Base-by-base conservation (phyloP, 75 land plant species). In the Pinus taeda region DNA sequence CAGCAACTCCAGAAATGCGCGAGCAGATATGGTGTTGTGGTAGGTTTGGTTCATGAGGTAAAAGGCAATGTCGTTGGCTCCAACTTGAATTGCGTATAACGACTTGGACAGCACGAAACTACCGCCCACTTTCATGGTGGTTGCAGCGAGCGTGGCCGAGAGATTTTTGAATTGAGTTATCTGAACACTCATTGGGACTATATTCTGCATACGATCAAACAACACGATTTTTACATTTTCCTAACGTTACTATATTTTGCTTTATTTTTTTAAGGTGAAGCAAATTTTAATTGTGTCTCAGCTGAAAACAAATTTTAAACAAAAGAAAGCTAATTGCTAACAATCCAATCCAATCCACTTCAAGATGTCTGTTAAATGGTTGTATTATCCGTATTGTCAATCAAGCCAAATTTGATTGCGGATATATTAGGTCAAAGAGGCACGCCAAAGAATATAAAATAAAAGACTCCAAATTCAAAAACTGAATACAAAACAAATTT, bases 61-160 rank as follows among this genome's bases (percentile, higher is more conserved):
- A 33, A 76, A 64, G 63, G 73, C 42, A 57, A 69, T 82, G 57
- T 79, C 87, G 26, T 82, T 85, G 79, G 76, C 76, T 14, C 81
- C 85, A 15, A 85, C 59, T 15, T 73, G 77, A 4, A 72, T 56
- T 15, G 81, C 78, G 65, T 83, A 79, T 5, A 85, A 53, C 3
- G 87, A 79, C 21, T 57, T 71, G 18, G 57, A 20, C 29, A 81
- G 26, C 15, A 82, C 55, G n/a, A 69, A 12, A 9, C 33, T 15
- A 3, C 69, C 61, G 15, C 75, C 81, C 4, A 45, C n/a, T 4
- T 61, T 30, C 15, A 45, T 60, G 30, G 29, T 26, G 1, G 13
- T 64, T 26, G 26, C 1, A 64, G 37, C 67, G 30, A 64, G 13
- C 26, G 14, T 14, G 15, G 67, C 33, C 13, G 67, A 64, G 15